phyloP scores from a whole-genome alignment of 2,329 filamentous ascomycete genomes.

The Penicillium sp. region DNA sequence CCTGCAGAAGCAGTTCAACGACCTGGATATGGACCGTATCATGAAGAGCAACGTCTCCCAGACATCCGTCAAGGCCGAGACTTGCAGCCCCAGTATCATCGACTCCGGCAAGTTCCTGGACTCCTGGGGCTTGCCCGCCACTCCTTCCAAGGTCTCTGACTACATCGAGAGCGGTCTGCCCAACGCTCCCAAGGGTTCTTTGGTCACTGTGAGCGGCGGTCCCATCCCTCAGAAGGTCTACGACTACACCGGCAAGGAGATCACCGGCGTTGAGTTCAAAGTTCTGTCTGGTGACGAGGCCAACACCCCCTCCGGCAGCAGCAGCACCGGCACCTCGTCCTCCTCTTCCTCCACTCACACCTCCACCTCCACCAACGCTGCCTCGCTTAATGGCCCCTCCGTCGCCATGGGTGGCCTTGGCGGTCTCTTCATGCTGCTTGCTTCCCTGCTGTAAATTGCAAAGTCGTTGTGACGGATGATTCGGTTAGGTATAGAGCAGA shows the following conservation, averaged over 20 bases:
- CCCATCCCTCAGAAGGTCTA: conserved; percentile 59
- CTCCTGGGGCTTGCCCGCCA: conserved; percentile 73
- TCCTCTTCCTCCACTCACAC: conserved; percentile 11
- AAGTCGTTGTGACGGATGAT: not conserved
- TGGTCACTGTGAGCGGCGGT: conserved; percentile 60
- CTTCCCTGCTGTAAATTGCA: conserved; percentile 26
- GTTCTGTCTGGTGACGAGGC: conserved; percentile 51
- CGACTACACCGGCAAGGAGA: conserved; percentile 53
- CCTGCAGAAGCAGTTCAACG: conserved; percentile 71
- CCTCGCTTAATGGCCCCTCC: conserved; percentile 24
- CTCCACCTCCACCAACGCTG: conserved; percentile 15
- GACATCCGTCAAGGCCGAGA: conserved; percentile 56
- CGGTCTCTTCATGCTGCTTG: conserved; percentile 29
- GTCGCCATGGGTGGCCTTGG: conserved; percentile 25
- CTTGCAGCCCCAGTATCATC: conserved; percentile 68
- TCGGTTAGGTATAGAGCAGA: not conserved
- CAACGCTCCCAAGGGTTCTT: conserved; percentile 61
- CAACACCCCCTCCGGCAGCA: conserved; percentile 50
- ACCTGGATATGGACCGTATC: conserved; percentile 68
- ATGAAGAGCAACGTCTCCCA: conserved; percentile 61
- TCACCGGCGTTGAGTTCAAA: conserved; percentile 63
- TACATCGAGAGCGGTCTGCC: conserved; percentile 75
- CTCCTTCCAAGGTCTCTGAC: conserved; percentile 65
- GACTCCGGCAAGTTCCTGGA: conserved; percentile 63
- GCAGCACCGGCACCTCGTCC: conserved; percentile 5